Evolutionary conservation across 371 early-diverging fungal species (phyloP).

Genomic region (Mortierella sp.): DNA sequence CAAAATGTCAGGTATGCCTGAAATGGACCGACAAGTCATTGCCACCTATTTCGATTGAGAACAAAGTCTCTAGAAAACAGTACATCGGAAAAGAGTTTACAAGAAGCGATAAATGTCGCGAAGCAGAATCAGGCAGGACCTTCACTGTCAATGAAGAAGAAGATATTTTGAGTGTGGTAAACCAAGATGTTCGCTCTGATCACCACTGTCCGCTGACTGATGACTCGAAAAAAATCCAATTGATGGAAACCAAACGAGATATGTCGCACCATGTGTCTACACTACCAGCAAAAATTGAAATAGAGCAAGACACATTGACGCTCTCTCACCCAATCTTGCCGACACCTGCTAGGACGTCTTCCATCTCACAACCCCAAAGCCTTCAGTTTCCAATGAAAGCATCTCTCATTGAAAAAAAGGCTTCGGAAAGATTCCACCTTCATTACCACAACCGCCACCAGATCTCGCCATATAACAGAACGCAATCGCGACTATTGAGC

Average conservation of each 20-base stretch:
- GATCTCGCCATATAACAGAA: constrained; percentile 24
- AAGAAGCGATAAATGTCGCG: constrained; percentile 1
- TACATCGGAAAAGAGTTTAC: neutral
- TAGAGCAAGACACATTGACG: neutral
- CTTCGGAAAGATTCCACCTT: neutral
- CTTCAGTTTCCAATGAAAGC: constrained; percentile 28
- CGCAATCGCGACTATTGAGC: neutral
- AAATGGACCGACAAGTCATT: constrained; percentile 19
- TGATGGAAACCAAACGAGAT: neutral
- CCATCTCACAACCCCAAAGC: constrained; percentile 8
- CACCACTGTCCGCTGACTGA: constrained; percentile 22
- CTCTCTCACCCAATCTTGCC: neutral
- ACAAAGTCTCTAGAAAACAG: neutral
- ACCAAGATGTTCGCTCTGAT: neutral
- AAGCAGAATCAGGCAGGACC: constrained; percentile 9
- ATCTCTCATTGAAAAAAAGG: constrained; percentile 9
- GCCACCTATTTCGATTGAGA: constrained; percentile 13
- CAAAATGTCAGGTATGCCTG: neutral
- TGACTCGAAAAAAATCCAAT: constrained; percentile 17
- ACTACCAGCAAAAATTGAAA: neutral
- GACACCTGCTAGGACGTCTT: neutral
- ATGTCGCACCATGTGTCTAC: neutral
- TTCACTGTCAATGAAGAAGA: neutral
- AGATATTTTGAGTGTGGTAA: neutral
- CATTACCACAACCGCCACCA: constrained; percentile 22